Conservation (phyloP, 1,139 yeast genomes). For the Williopsis jadinii region DNA sequence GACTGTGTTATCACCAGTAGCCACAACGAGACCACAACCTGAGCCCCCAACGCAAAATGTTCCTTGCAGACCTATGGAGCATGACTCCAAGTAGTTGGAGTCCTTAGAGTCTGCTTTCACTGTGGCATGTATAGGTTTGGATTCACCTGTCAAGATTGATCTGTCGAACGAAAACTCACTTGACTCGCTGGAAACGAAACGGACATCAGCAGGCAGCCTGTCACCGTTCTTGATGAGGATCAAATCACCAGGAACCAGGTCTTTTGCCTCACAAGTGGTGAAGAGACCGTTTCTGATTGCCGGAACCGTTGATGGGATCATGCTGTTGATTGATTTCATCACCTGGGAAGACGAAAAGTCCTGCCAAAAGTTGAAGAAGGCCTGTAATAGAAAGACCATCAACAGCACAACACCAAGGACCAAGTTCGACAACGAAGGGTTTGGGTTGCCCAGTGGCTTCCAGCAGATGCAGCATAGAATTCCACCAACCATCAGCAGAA, state of each 20-base stretch:
- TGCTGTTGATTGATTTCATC: constrained; percentile 40
- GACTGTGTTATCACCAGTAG: constrained; percentile 41
- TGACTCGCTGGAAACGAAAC: constrained; percentile 28
- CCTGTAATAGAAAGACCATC: constrained; percentile 40
- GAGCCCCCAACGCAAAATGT: constrained; percentile 42
- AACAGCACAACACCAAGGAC: constrained; percentile 39
- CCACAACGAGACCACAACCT: constrained; percentile 39
- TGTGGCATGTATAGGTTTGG: constrained; percentile 38
- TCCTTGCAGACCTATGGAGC: constrained; percentile 42
- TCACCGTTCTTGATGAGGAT: constrained; percentile 38
- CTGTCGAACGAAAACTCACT: constrained; percentile 43
- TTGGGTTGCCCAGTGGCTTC: constrained; percentile 45
- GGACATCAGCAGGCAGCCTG: constrained; percentile 44
- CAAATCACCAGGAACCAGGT: constrained; percentile 46
- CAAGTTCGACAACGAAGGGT: constrained; percentile 39
- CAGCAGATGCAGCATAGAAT: constrained; percentile 40
- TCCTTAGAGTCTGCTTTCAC: constrained; percentile 26
- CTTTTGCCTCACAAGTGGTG: constrained; percentile 30
- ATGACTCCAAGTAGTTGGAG: constrained; percentile 38
- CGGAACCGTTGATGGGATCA: constrained; percentile 39
- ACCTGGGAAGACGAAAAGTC: constrained; percentile 43
- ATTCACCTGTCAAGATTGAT: constrained; percentile 48
- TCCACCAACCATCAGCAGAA: constrained; percentile 37
- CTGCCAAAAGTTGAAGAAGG: constrained; percentile 41
- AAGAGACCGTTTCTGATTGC: constrained; percentile 37